Conservation (phyloP, 305 asterid species). For the Solanum hybrid region DNA sequence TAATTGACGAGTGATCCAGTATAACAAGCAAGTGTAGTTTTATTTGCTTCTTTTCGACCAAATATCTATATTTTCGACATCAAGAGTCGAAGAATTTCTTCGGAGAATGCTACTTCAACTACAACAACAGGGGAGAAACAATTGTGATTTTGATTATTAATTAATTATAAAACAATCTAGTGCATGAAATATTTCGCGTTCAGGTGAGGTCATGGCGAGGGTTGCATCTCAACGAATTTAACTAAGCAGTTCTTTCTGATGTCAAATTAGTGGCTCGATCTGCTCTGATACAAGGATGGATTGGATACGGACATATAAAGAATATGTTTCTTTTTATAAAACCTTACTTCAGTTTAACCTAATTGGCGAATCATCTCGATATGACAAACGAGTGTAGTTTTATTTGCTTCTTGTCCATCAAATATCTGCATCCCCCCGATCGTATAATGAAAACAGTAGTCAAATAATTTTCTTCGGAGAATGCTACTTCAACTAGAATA, state of each 20-base stretch:
- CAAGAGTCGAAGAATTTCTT: neutral
- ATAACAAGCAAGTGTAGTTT: neutral
- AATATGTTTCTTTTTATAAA: too few species aligned
- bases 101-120: neutral
- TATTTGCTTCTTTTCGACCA: neutral
- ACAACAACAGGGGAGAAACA: neutral
- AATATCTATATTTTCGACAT: neutral
- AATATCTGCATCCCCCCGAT: neutral
- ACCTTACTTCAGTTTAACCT: neutral
- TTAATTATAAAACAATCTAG: neutral
- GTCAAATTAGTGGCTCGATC: neutral
- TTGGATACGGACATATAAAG: neutral
- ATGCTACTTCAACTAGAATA: neutral
- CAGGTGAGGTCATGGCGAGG: neutral
- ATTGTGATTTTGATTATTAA: neutral
- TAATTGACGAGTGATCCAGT: neutral
- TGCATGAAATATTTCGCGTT: neutral
- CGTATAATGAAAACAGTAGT: neutral
- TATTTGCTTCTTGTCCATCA: neutral
- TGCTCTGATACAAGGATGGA: neutral
- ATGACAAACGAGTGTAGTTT: neutral
- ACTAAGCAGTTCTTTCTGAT: neutral
- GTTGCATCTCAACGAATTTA: neutral
- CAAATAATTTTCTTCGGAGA: neutral
- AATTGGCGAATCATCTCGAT: neutral